Evolutionary conservation across 805 yeast species (phyloP), one percentile per base, ranked within the genome.

Genomic region (Cyberlindnera mississippiensis): DNA sequence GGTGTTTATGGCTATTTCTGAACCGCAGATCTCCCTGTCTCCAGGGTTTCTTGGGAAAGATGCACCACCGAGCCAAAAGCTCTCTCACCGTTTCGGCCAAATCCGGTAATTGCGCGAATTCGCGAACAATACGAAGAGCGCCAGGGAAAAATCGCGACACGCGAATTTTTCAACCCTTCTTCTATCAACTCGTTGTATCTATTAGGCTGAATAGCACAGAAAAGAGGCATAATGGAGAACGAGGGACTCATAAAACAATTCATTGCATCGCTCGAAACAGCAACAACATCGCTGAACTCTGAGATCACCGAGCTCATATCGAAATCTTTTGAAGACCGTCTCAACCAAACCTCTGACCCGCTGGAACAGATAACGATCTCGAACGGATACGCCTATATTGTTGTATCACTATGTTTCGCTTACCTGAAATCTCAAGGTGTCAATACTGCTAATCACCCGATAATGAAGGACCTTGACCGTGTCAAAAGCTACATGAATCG

Each of bases 401-500:
- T 80, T 20, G 66, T 78, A 9, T 79, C 88, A 0, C 54, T 79
- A 16, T 64, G 78, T 41, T 82, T 75, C 59, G 72, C 83, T 4
- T 76, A 79, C 52, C 59, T 83, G 43, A 80, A 83, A 49, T 55
- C 79, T 0, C 63, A 63, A 13, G 91, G 91, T 1, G 60, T 69
- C 13, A 76, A 80, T 43, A 73, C 82, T 1, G 70, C 69, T 10
- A 47, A 43, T 4, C 87, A 83, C 50, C 80, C 82, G 2, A 74
- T 88, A 16, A 78, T 81, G 80, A 64, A 64, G 24, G 95, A 85
- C 54, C 64, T 86, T 39, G 69, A 67, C 7, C 68, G 89, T 46
- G 81, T 85, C 31, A 84, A 82, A 57, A 55, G 69, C n/a, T 83
- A 82, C 50, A 82, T 84, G 79, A 71, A 71, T 29, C 71, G 79